Evolutionary conservation across 2,329 filamentous ascomycete genomes (phyloP).

Genomic region (Paramyrothecium sp.): DNA sequence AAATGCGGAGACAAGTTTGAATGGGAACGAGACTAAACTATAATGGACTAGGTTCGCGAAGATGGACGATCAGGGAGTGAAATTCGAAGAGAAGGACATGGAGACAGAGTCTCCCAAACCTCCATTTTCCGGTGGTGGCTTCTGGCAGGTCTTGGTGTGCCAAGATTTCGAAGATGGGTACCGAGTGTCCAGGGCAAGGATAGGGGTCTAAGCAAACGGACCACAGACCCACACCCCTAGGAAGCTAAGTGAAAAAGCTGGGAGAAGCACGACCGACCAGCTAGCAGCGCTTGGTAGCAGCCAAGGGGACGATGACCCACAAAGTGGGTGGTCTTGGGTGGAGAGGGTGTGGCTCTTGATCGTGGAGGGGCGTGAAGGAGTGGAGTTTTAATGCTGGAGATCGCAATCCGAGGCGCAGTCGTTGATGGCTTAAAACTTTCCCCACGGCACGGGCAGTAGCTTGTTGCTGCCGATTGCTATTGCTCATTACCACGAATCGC

Average conservation of each 20-base stretch:
- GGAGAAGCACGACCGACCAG: constrained; percentile 22
- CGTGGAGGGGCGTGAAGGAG: not conserved
- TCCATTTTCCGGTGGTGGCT: not conserved
- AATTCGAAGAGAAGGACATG: constrained; percentile 18
- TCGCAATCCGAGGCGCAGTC: no score
- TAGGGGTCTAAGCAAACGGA: not conserved
- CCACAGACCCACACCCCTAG: constrained; percentile 11
- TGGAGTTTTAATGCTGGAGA: not conserved
- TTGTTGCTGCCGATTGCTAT: no score
- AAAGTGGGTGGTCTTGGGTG: constrained; percentile 1
- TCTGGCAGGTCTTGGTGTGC: not conserved
- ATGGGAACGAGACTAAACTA: constrained; percentile 23
- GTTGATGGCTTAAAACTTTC: no score
- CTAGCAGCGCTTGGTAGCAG: constrained; percentile 5
- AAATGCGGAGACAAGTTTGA: constrained; percentile 25
- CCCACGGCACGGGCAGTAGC: no score
- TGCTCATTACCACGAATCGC: no score
- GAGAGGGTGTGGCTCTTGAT: not conserved
- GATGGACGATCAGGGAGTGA: constrained; percentile 26
- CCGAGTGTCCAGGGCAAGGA: constrained; percentile 1
- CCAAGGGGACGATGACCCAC: not conserved
- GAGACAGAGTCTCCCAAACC: constrained; percentile 11
- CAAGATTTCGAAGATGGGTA: not conserved
- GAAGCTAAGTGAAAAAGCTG: constrained; percentile 27
- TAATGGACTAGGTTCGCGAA: constrained; percentile 25